phyloP scores from a whole-genome alignment of 257 asterid genomes.

The Solanum pinnatisectum region DNA sequence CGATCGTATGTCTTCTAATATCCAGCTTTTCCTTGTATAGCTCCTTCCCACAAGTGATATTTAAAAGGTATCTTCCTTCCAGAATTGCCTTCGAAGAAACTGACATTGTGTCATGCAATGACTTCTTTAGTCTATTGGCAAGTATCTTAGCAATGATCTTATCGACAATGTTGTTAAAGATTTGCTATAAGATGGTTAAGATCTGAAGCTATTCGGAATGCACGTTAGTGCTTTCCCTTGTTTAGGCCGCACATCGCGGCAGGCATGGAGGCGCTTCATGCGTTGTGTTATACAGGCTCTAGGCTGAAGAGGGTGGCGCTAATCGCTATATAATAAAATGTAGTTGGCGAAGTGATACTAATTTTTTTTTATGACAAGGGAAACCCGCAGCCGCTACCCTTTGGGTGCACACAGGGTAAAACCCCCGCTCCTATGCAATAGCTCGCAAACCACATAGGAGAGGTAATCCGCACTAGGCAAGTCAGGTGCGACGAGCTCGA shows the following conservation, averaged over 20 bases:
- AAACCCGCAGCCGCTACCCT: too few species aligned
- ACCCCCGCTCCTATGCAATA: too few species aligned
- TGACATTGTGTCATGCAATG: background rate
- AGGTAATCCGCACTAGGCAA: too few species aligned
- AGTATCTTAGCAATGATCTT: background rate
- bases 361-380: background rate
- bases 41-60: background rate
- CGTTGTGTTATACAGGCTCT: background rate
- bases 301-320: background rate
- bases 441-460: too few species aligned
- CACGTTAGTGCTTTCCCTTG: background rate
- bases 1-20: background rate
- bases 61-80: background rate
- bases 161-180: background rate
- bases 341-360: background rate
- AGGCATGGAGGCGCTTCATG: background rate
- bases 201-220: background rate
- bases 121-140: background rate
- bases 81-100: background rate
- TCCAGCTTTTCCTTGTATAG: background rate
- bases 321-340: background rate
- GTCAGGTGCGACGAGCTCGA: too few species aligned
- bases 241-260: background rate
- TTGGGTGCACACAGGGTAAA: too few species aligned
- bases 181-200: background rate